Percentiles rank a stretch among this genome's conserved stretches.
Conservation (phyloP, 768 basidiomycete species). For the Pleurotus tuoliensis region DNA sequence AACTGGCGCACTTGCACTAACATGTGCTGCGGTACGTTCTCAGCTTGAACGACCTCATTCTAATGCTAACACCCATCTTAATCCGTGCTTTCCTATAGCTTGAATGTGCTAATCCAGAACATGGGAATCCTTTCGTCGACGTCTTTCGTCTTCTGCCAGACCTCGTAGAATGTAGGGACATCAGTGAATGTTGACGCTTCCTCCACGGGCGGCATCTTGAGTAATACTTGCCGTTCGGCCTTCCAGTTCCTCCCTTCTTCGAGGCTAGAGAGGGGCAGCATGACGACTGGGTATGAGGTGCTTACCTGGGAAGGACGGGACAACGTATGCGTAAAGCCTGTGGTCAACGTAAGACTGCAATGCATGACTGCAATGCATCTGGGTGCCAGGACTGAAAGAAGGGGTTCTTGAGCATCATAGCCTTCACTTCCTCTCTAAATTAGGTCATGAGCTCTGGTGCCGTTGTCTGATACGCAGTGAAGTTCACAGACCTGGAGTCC, state of each 20-base stretch:
- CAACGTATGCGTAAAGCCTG: slow-evolving; percentile 33
- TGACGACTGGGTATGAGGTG: too few relatives aligned
- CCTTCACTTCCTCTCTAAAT: slow-evolving; percentile 56
- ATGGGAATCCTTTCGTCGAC: slow-evolving; percentile 50
- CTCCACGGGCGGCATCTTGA: slow-evolving; percentile 65
- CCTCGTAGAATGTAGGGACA: slow-evolving; percentile 34
- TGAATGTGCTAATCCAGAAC: slow-evolving; percentile 35
- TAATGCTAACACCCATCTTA: too few relatives aligned
- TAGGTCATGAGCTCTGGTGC: too few relatives aligned
- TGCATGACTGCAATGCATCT: slow-evolving; percentile 46
- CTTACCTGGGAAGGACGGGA: too few relatives aligned
- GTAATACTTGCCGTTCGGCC: slow-evolving; percentile 30
- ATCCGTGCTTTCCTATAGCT: too few relatives aligned
- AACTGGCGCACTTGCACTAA: too few relatives aligned
- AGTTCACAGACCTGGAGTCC: slow-evolving; percentile 45
- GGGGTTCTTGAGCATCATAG: slow-evolving; percentile 42
- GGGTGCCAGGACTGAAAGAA: slow-evolving; percentile 77
- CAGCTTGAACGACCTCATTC: too few relatives aligned
- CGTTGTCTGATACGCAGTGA: too few relatives aligned
- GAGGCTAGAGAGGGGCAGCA: too few relatives aligned
- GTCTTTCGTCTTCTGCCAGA: slow-evolving; percentile 31
- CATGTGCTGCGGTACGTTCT: too few relatives aligned
- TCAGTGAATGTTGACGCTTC: slow-evolving; percentile 67
- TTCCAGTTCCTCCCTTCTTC: too few relatives aligned
- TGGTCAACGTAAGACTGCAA: slow-evolving; percentile 61